phyloP scores from a whole-genome alignment of 495 filamentous ascomycete genomes.

The Aspergillus haitiensis region DNA sequence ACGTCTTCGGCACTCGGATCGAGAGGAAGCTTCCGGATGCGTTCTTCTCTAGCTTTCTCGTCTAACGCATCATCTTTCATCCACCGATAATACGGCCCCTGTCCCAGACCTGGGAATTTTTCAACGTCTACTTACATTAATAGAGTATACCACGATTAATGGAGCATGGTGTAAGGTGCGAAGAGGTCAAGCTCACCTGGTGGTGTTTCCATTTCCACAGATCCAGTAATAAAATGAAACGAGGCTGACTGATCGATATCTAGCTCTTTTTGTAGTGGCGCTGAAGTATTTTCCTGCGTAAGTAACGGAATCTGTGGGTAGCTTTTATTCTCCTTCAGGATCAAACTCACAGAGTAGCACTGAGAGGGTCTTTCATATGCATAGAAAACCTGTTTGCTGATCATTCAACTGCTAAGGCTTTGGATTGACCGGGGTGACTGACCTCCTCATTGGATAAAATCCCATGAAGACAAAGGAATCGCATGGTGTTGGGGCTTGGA shows the following conservation, averaged over 20 bases:
- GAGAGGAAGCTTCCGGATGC: neutral
- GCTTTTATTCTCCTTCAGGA: too few relatives aligned
- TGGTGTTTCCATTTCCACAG: neutral
- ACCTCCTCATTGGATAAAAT: neutral
- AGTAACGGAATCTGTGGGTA: neutral
- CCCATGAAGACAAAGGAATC: neutral
- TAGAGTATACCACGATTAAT: neutral
- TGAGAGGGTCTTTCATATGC: neutral
- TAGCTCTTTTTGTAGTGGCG: neutral
- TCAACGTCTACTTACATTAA: neutral
- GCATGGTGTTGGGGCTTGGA: neutral
- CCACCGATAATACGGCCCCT: neutral
- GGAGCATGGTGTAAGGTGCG: neutral
- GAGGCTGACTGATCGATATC: neutral
- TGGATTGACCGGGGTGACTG: neutral
- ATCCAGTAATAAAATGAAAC: neutral
- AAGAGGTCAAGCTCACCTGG: neutral
- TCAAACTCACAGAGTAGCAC: too few relatives aligned
- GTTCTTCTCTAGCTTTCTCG: neutral
- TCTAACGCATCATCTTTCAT: neutral
- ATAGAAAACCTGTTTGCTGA: neutral
- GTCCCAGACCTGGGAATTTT: neutral
- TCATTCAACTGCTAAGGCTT: neutral
- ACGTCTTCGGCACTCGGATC: neutral
- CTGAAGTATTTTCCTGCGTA: neutral